Percentiles rank a stretch among this genome's conserved stretches.
Conservation (phyloP, 176 grass and related monocot genomes). For the Otatea glauca region DNA sequence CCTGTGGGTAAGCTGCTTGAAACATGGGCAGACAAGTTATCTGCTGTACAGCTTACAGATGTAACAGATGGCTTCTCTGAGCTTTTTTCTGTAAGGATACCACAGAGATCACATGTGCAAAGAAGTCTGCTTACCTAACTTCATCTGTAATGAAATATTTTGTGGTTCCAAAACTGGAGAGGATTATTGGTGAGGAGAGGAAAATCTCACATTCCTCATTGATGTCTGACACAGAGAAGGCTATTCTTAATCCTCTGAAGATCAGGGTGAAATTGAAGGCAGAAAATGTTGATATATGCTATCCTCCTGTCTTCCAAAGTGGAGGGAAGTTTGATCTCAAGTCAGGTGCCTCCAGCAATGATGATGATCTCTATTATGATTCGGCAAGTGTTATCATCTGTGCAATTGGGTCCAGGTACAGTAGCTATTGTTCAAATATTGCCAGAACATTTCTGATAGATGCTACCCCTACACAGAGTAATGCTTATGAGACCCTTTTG, state of each 20-base stretch:
- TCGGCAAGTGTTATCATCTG: constrained; percentile 79
- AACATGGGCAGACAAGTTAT: constrained; percentile 75
- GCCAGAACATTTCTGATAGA: constrained; percentile 94
- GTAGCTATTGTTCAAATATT: constrained; percentile 92
- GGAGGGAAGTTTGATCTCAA: constrained; percentile 91
- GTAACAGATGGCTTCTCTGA: constrained; percentile 82
- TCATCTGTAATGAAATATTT: constrained; percentile 83
- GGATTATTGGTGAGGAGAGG: constrained; percentile 82
- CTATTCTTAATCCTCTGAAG: constrained; percentile 78
- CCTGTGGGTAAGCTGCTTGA: constrained; percentile 89
- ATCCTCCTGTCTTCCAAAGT: constrained; percentile 91
- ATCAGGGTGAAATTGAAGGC: constrained; percentile 82
- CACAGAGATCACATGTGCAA: constrained; percentile 61
- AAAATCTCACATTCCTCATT: constrained; percentile 74
- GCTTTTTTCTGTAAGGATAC: constrained; percentile 66
- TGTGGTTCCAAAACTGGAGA: constrained; percentile 91
- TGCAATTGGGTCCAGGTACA: constrained; percentile 79
- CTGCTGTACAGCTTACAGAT: constrained; percentile 62
- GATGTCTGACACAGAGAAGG: constrained; percentile 89
- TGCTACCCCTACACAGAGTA: constrained; percentile 62
- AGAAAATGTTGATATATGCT: constrained; percentile 94
- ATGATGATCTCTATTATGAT: constrained; percentile 76
- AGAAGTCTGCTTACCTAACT: constrained; percentile 82
- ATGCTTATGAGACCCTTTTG: constrained; percentile 81
- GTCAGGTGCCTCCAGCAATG: constrained; percentile 76